Conservation (phyloP, 208 protist genomes). For the Wallacemonas rigidus region DNA sequence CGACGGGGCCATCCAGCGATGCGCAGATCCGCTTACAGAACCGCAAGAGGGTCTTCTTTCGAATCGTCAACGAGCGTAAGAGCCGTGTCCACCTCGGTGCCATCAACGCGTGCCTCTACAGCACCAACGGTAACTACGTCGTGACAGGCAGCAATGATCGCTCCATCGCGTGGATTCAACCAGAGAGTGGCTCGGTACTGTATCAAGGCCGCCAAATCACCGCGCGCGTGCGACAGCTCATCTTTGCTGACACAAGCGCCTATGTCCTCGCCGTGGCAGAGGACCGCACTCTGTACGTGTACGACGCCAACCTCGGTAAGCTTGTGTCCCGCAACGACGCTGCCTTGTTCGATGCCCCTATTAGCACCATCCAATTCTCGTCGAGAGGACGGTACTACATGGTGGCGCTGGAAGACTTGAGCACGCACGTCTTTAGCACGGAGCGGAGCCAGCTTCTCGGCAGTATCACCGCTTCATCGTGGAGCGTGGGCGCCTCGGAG, state of each 20-base stretch:
- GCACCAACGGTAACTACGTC: conserved; percentile 45
- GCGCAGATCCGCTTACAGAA: not conserved
- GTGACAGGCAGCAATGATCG: conserved; percentile 62
- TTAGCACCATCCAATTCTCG: conserved; percentile 60
- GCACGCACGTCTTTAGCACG: conserved; percentile 66
- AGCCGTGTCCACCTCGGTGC: conserved; percentile 43
- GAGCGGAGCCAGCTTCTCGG: conserved; percentile 56
- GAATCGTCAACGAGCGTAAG: conserved; percentile 21
- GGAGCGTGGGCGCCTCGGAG: not conserved
- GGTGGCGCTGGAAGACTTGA: conserved; percentile 64
- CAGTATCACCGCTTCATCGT: conserved; percentile 30
- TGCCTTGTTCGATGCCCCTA: conserved; percentile 49
- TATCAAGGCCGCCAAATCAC: conserved; percentile 47
- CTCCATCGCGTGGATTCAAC: conserved; percentile 52
- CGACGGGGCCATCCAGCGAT: not conserved
- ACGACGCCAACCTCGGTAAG: conserved; percentile 63
- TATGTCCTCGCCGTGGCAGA: conserved; percentile 69
- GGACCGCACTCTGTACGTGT: conserved; percentile 71
- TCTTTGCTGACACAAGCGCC: conserved; percentile 51
- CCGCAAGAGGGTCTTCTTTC: conserved; percentile 17
- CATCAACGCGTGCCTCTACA: conserved; percentile 41
- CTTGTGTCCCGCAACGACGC: conserved; percentile 63
- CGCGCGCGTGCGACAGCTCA: conserved; percentile 27
- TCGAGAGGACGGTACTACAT: conserved; percentile 72
- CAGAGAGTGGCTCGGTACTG: conserved; percentile 25